Conservation (phyloP, 2,329 filamentous ascomycete species). For the Aspergillus sp. region DNA sequence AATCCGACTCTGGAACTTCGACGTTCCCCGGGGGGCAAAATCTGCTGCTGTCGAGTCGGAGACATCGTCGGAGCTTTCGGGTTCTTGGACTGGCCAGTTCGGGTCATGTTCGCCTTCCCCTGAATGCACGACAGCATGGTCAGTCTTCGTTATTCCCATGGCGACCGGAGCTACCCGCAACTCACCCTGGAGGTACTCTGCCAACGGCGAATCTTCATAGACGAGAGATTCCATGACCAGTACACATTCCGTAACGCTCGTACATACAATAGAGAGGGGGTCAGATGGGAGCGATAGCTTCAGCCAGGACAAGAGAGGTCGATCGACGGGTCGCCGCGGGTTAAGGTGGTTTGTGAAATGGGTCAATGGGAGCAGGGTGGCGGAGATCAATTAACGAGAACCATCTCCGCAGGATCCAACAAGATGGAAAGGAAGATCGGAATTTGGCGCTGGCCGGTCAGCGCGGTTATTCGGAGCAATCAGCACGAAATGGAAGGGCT, state of each 20-base stretch:
- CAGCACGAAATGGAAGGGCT: background rate
- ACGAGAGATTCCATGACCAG: slow-evolving; percentile 79
- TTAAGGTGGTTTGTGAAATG: background rate
- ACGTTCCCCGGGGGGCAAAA: slow-evolving; percentile 53
- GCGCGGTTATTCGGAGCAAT: background rate
- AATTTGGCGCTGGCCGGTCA: background rate
- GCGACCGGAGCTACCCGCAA: slow-evolving; percentile 13
- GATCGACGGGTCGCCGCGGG: background rate
- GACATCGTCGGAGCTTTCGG: slow-evolving; percentile 29
- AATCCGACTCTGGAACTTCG: slow-evolving; percentile 50
- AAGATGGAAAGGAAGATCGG: background rate
- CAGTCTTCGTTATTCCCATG: background rate
- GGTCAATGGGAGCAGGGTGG: background rate
- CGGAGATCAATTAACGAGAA: slow-evolving; percentile 11
- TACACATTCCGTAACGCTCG: slow-evolving; percentile 29
- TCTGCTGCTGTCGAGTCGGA: slow-evolving; percentile 31
- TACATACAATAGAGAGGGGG: slow-evolving; percentile 4
- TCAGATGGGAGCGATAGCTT: background rate
- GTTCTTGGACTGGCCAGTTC: slow-evolving; percentile 36
- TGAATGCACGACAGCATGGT: slow-evolving; percentile 22
- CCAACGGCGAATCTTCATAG: slow-evolving; percentile 82
- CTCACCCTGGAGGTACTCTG: slow-evolving; percentile 84
- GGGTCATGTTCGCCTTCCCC: slow-evolving; percentile 48
- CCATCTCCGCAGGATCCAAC: slow-evolving; percentile 16
- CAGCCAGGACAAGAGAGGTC: too few species aligned